Evolutionary conservation across 2,329 filamentous ascomycete species (phyloP), one percentile per base, ranked within the genome.

Genomic region (Fusarium camptoceras): DNA sequence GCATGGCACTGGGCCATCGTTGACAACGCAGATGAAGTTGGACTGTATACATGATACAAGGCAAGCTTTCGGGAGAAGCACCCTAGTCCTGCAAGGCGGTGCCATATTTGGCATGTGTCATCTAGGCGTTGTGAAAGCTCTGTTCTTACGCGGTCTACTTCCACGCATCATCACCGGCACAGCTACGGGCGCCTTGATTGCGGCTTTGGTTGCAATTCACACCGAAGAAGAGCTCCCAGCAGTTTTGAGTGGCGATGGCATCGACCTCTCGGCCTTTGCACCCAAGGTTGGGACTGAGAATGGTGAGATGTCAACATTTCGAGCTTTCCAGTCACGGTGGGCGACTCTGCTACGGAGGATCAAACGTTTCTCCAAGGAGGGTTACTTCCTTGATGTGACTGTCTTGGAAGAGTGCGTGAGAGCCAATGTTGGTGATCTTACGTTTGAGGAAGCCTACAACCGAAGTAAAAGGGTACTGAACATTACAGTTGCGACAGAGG

Each of bases 61-160:
- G 14, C 93, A 96, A 78, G 93, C 94, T 0, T 97, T 97, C 80
- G 95, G 94, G 12, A 87, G 94, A 70, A 96, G 91, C 59, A 94
- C 92, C 1, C 85, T 98, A 25, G 91, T 98, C 7, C 81, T 98
- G 2, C 94, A 98, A 78, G 94, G 94, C 49, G 94, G 95, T 16
- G 92, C 94, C 43, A 95, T 97, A 61, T 97, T 98, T 75, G 94
- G 94, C 3, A 82, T 97, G 12, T 97, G 93, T 74, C 95, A 98
- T 79, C 80, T 98, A 7, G 94, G 94, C 9, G 94, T 98, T 8
- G 92, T 97, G 41, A 97, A 95, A 77, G 94, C 94, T 3, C 83
- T 98, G 42, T 93, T 94, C 79, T 81, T 94, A 37, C 88, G 92
- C 28, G 93, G 93, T 1, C 82, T 98, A 18, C 84, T 98, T 47